Conservation (phyloP, 73 alveolate genomes). For the Paramecium caudatum region DNA sequence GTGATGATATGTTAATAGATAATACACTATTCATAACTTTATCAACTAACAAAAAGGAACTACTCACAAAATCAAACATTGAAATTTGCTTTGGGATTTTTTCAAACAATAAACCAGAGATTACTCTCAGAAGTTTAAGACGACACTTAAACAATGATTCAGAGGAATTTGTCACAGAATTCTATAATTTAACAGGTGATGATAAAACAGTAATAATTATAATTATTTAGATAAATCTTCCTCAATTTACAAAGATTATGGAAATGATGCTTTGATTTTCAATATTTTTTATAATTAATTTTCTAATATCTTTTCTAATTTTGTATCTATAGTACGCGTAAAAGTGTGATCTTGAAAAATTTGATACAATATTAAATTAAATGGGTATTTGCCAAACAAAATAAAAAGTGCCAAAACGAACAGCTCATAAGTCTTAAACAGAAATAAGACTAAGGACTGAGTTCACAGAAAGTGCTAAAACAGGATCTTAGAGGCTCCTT, state of each 20-base stretch:
- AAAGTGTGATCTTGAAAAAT: too few relatives aligned
- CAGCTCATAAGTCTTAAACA: neutral
- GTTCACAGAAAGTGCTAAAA: neutral
- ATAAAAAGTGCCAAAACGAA: neutral
- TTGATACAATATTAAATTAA: too few relatives aligned
- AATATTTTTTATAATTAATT: too few relatives aligned
- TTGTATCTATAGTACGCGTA: too few relatives aligned
- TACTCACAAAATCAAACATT: neutral
- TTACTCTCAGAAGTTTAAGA: neutral
- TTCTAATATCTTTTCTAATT: too few relatives aligned
- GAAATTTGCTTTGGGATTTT: neutral
- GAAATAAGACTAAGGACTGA: neutral
- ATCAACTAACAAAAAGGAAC: neutral
- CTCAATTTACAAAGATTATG: neutral
- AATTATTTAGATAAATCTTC: neutral
- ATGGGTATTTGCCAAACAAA: slow-evolving; percentile 51
- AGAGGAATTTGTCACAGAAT: neutral
- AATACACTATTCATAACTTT: neutral
- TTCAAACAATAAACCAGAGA: neutral
- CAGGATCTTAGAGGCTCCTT: neutral
- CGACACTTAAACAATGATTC: neutral
- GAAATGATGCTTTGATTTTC: neutral
- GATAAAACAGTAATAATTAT: neutral
- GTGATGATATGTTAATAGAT: neutral
- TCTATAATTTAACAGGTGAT: neutral